phyloP scores from a whole-genome alignment of 257 asterid genomes.

The Fraxinus americana region DNA sequence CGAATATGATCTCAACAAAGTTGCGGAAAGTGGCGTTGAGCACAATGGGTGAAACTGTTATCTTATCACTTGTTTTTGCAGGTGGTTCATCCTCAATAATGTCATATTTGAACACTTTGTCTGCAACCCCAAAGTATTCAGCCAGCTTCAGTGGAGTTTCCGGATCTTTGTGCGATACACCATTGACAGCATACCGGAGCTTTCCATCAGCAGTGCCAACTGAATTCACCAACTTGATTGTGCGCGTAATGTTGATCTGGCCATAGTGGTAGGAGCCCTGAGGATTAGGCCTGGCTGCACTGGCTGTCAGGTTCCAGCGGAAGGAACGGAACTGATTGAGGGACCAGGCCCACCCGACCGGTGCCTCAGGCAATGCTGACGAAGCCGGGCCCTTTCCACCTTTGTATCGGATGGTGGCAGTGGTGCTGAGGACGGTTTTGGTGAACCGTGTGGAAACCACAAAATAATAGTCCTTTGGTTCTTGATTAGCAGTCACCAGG shows the following conservation, averaged over 20 bases:
- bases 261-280: slow-evolving; percentile 88
- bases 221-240: slow-evolving; percentile 55
- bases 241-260: slow-evolving; percentile 61
- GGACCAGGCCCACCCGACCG: slow-evolving; percentile 64
- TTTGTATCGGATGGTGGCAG: slow-evolving; percentile 41
- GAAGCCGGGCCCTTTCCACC: slow-evolving; percentile 42
- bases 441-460: slow-evolving; percentile 59
- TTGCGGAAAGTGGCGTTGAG: slow-evolving; percentile 44
- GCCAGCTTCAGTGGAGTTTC: slow-evolving; percentile 71
- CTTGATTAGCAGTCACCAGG: slow-evolving; percentile 49
- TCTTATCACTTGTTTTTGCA: slow-evolving; percentile 10
- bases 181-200: slow-evolving; percentile 59
- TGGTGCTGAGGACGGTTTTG: slow-evolving; percentile 33
- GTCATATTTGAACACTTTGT: slow-evolving; percentile 56
- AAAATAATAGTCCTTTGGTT: slow-evolving; percentile 45
- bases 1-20: slow-evolving; percentile 53
- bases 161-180: slow-evolving; percentile 50
- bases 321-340: slow-evolving; percentile 60
- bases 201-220: slow-evolving; percentile 45
- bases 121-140: slow-evolving; percentile 42
- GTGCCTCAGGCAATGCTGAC: slow-evolving; percentile 41
- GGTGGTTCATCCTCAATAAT: slow-evolving; percentile 43
- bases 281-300: slow-evolving; percentile 87
- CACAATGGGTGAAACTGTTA: slow-evolving; percentile 42
- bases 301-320: slow-evolving; percentile 73